Evolutionary conservation across 2,329 filamentous ascomycete genomes (phyloP).

Genomic region (Xylaria sp.): DNA sequence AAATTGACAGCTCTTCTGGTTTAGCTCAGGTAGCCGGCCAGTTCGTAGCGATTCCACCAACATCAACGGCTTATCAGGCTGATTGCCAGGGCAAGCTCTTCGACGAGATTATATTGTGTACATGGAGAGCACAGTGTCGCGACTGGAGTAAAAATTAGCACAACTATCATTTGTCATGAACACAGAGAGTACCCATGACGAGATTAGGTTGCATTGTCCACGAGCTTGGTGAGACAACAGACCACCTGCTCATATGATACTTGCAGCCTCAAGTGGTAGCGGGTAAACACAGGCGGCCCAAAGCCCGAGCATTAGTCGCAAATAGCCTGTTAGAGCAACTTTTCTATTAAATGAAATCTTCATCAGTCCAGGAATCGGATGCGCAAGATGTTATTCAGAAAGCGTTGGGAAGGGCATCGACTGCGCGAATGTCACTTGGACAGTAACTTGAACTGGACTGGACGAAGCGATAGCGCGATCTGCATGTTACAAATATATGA

Average conservation of each 20-base stretch:
- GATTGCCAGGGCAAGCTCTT: background rate
- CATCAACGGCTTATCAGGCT: background rate
- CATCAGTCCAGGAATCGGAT: constrained; percentile 2
- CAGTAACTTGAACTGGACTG: constrained; percentile 17
- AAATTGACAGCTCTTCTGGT: background rate
- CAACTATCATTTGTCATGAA: constrained; percentile 31
- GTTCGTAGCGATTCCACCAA: background rate
- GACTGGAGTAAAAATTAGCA: background rate
- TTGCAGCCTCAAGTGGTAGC: background rate
- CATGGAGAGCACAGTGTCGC: constrained; percentile 15
- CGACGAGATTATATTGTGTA: background rate
- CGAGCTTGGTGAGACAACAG: background rate
- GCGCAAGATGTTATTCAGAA: constrained; percentile 14
- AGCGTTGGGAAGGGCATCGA: background rate
- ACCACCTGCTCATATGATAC: background rate
- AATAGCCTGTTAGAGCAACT: background rate
- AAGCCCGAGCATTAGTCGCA: background rate
- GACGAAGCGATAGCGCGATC: constrained; percentile 34
- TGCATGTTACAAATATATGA: constrained; percentile 31
- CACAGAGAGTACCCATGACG: background rate
- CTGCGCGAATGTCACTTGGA: constrained; percentile 6
- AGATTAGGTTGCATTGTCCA: constrained; percentile 20
- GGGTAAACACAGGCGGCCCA: background rate
- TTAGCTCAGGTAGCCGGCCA: background rate
- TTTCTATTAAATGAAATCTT: constrained; percentile 10